These are phyloP conservation scores for Penicillium sp. DNA, from an alignment of 2,329 filamentous ascomycete genomes.

Conservation along the genomic window DNA sequence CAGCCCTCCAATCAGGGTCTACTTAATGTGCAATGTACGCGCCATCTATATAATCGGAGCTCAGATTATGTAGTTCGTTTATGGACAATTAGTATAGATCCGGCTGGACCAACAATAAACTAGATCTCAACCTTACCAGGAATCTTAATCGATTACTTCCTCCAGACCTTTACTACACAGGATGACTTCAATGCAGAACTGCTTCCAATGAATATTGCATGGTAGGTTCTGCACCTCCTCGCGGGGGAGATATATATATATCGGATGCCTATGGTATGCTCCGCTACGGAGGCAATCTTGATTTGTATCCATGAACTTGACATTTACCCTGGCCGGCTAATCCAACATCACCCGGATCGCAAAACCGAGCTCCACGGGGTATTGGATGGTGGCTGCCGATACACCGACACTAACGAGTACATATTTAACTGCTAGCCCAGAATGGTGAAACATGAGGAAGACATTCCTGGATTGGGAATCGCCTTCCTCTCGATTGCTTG, in stretches of 20 bases:
- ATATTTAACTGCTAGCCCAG: neutral
- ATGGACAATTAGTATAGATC: neutral
- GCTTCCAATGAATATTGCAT: too few relatives aligned
- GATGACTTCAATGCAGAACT: too few relatives aligned
- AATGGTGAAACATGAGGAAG: conserved; percentile 4
- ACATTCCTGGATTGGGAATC: conserved; percentile 14
- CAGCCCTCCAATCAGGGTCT: neutral
- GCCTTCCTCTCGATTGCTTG: neutral
- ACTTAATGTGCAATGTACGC: neutral
- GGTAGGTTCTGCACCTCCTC: too few relatives aligned
- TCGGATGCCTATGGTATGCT: too few relatives aligned
- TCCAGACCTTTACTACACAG: too few relatives aligned
- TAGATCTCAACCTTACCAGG: too few relatives aligned
- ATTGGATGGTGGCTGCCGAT: conserved; percentile 1
- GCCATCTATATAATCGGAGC: neutral
- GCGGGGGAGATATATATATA: too few relatives aligned
- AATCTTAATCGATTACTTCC: too few relatives aligned
- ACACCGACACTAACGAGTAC: too few relatives aligned
- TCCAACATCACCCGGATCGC: neutral
- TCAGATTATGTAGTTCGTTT: neutral
- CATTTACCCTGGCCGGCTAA: neutral
- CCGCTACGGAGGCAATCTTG: too few relatives aligned
- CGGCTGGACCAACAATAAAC: too few relatives aligned
- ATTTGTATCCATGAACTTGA: neutral
- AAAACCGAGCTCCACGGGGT: neutral